phyloP scores from a whole-genome alignment of 306 rosid species.

The Trichosanthes cucumerina region DNA sequence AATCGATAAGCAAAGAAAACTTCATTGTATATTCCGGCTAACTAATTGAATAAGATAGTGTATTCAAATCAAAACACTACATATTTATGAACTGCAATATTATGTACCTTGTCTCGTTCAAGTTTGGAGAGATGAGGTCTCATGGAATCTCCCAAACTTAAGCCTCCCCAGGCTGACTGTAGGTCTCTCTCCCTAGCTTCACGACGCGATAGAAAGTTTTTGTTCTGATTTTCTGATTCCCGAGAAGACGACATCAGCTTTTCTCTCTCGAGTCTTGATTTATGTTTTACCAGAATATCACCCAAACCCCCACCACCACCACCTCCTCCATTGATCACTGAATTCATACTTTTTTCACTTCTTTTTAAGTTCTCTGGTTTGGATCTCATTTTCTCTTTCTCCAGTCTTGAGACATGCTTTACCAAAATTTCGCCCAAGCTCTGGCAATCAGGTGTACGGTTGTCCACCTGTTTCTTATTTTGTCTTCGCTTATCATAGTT shows the following conservation, averaged over 20 bases:
- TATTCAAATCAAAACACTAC: background rate
- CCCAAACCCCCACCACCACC: slow-evolving; percentile 53
- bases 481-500: slow-evolving; percentile 20
- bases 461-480: slow-evolving; percentile 25
- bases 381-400: slow-evolving; percentile 58
- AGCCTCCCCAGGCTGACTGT: slow-evolving; percentile 82
- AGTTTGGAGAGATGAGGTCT: slow-evolving; percentile 67
- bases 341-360: slow-evolving; percentile 19
- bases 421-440: slow-evolving; percentile 67
- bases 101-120: slow-evolving; percentile 76
- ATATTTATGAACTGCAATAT: background rate
- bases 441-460: slow-evolving; percentile 36
- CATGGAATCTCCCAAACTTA: slow-evolving; percentile 72
- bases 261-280: slow-evolving; percentile 70
- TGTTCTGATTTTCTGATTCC: slow-evolving; percentile 36
- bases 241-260: slow-evolving; percentile 53
- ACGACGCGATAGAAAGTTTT: slow-evolving; percentile 33
- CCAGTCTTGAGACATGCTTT: slow-evolving; percentile 66
- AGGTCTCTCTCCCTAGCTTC: slow-evolving; percentile 73
- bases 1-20: background rate
- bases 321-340: slow-evolving; percentile 24
- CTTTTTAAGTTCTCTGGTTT: slow-evolving; percentile 26
- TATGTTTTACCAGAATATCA: slow-evolving; percentile 54
- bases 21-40: background rate
- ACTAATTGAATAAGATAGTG: background rate